phyloP scores from a whole-genome alignment of 108 stramenopile species.

The Cyclotella atomus region DNA sequence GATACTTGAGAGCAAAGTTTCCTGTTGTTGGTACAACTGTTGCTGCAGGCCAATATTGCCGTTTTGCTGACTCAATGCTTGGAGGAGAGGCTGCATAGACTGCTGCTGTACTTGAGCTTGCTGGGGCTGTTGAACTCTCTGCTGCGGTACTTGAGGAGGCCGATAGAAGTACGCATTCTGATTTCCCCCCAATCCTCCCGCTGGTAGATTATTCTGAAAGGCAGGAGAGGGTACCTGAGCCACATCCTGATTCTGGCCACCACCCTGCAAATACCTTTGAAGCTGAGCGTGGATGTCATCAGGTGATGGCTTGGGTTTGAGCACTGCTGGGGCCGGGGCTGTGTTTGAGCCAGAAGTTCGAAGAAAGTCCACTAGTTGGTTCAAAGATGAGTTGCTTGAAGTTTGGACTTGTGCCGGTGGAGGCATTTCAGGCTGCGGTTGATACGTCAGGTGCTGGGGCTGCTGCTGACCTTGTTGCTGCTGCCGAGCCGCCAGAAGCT shows the following conservation, averaged over 20 bases:
- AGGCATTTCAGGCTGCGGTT: background rate
- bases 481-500: background rate
- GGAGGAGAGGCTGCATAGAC: background rate
- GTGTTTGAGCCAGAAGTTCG: background rate
- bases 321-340: too few relatives aligned
- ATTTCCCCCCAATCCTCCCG: too few relatives aligned
- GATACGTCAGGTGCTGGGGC: background rate
- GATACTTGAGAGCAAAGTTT: background rate
- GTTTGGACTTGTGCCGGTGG: background rate
- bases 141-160: constrained; percentile 1
- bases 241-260: background rate
- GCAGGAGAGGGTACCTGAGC: background rate
- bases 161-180: too few relatives aligned
- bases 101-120: background rate
- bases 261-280: background rate
- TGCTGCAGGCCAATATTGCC: background rate
- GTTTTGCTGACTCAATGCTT: background rate
- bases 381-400: background rate
- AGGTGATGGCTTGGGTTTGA: background rate
- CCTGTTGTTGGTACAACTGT: too few relatives aligned
- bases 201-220: background rate
- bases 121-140: background rate
- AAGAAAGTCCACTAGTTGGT: background rate
- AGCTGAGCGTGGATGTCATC: background rate
- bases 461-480: background rate